phyloP scores from a whole-genome alignment of 176 grass and related monocot genomes.

The Musa acuminata region DNA sequence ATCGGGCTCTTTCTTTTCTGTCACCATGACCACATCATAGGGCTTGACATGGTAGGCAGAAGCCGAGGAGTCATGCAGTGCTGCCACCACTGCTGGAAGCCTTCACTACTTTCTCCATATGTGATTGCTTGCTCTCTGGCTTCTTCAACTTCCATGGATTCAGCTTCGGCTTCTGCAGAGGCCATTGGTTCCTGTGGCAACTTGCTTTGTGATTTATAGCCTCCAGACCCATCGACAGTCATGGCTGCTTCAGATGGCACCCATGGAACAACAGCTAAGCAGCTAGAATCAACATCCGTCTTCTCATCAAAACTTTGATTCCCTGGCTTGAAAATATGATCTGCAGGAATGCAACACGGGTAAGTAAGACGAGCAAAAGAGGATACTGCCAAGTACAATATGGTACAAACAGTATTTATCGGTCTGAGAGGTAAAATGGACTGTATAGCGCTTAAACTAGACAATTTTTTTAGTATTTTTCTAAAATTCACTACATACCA shows the following conservation, averaged over 20 bases:
- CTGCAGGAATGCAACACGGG: background rate
- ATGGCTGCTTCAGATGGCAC: background rate
- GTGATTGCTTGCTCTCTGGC: background rate
- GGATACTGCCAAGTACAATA: no score
- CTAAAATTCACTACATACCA: no score
- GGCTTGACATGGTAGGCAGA: background rate
- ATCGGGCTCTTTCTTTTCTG: background rate
- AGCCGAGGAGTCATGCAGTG: constrained; percentile 12
- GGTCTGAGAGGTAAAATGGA: no score
- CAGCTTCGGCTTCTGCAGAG: background rate
- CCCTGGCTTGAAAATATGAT: constrained; percentile 6
- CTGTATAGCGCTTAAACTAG: no score
- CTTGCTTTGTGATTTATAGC: background rate
- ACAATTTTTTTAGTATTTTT: no score
- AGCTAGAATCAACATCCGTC: background rate
- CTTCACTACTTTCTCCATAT: background rate
- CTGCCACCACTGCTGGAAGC: background rate
- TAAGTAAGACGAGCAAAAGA: background rate
- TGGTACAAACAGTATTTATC: no score
- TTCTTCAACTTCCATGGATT: constrained; percentile 23
- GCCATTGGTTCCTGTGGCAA: constrained; percentile 3
- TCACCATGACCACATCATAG: constrained; percentile 23
- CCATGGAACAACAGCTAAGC: constrained; percentile 20
- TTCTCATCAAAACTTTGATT: background rate
- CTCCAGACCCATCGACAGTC: no score